Conservation (phyloP, 305 asterid genomes). For the Nicotiana rustica region DNA sequence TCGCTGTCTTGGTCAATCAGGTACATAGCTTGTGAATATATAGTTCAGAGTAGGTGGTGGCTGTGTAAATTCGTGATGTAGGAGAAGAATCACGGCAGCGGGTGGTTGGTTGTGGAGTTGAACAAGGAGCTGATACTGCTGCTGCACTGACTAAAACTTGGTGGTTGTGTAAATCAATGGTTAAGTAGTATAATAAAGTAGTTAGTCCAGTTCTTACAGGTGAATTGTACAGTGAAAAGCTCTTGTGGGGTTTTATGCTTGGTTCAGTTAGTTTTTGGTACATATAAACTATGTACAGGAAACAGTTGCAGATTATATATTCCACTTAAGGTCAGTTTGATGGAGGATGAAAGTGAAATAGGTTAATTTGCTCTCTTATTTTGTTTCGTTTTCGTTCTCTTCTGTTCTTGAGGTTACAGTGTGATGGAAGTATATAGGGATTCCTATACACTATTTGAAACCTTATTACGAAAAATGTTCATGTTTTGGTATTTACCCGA, state of each 20-base stretch:
- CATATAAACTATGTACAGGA: constrained; percentile 28
- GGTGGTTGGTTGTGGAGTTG: constrained; percentile 38
- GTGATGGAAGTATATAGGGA: neutral
- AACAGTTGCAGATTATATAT: neutral
- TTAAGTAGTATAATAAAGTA: constrained; percentile 21
- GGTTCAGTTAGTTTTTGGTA: constrained; percentile 17
- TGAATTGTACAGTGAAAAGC: constrained; percentile 37
- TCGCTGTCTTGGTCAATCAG: constrained; percentile 2
- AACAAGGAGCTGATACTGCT: constrained; percentile 42
- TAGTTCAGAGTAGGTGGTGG: constrained; percentile 43
- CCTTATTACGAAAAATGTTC: too few species aligned
- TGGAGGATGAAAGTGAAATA: constrained; percentile 12
- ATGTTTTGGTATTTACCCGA: too few species aligned
- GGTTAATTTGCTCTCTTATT: neutral
- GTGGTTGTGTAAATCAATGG: constrained; percentile 35
- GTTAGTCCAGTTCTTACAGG: constrained; percentile 36
- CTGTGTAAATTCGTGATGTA: constrained; percentile 36
- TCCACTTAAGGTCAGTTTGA: constrained; percentile 12
- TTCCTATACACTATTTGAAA: too few species aligned
- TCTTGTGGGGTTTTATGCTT: neutral
- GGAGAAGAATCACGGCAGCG: neutral
- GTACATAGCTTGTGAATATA: constrained; percentile 60
- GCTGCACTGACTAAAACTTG: constrained; percentile 37
- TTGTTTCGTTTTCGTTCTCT: neutral
- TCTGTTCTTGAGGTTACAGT: neutral